phyloP scores from a whole-genome alignment of 2,329 filamentous ascomycete species.

The Polychaeton citri region DNA sequence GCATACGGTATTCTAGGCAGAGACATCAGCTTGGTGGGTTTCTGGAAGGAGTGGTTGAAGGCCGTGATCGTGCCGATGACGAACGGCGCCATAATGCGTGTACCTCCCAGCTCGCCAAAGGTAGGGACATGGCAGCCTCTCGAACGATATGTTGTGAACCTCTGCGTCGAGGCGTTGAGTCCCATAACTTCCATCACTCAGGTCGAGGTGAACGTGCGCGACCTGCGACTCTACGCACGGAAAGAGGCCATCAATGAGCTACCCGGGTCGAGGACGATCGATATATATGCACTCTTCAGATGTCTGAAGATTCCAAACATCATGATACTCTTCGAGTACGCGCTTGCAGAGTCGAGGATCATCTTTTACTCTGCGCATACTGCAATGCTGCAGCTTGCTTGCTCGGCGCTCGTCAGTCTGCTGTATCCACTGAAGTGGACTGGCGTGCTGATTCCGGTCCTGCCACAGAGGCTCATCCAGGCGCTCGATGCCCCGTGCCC shows the following conservation, averaged over 20 bases:
- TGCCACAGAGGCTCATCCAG: constrained; percentile 76
- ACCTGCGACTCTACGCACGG: constrained; percentile 80
- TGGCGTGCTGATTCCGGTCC: constrained; percentile 83
- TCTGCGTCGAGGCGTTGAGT: constrained; percentile 88
- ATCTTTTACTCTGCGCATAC: constrained; percentile 93
- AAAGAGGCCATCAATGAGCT: constrained; percentile 90
- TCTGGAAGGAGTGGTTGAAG: constrained; percentile 98
- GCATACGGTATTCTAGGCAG: constrained; percentile 86
- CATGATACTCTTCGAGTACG: constrained; percentile 83
- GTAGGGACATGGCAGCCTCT: constrained; percentile 92
- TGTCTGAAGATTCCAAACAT: constrained; percentile 85
- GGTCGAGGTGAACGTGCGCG: constrained; percentile 79
- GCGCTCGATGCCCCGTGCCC: constrained; percentile 90
- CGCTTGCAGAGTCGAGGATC: constrained; percentile 83
- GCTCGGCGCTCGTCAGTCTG: constrained; percentile 70
- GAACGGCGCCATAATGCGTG: constrained; percentile 66
- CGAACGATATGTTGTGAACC: constrained; percentile 91
- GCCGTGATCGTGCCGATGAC: constrained; percentile 93
- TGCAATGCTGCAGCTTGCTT: constrained; percentile 88
- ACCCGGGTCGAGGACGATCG: constrained; percentile 78
- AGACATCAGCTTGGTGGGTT: constrained; percentile 68
- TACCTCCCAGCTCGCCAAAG: constrained; percentile 78
- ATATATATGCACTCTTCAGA: constrained; percentile 86
- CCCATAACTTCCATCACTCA: constrained; percentile 90
- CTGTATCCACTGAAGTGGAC: constrained; percentile 88